phyloP scores from a whole-genome alignment of 2,329 filamentous ascomycete genomes.

The Delphinella strobiligena region DNA sequence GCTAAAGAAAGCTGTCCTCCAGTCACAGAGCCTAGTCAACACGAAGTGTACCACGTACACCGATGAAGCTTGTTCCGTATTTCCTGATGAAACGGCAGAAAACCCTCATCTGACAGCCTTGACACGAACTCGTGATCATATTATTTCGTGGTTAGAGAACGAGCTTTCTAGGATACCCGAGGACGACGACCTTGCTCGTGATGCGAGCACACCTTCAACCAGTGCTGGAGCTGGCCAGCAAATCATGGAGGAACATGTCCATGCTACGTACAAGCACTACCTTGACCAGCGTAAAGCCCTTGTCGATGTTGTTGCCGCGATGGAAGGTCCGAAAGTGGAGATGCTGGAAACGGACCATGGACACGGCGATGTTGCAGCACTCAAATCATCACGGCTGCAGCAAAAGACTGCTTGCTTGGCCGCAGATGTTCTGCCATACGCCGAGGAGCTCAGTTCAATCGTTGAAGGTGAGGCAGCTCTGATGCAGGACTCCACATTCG shows the following conservation, averaged over 20 bases:
- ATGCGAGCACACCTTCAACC: too few relatives aligned
- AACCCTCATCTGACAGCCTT: slow-evolving; percentile 2
- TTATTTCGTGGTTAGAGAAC: slow-evolving; percentile 9
- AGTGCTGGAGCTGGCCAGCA: too few relatives aligned
- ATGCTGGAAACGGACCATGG: too few relatives aligned
- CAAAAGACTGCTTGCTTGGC: neutral
- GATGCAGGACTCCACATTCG: slow-evolving; percentile 15
- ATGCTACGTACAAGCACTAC: too few relatives aligned
- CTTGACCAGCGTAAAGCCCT: neutral
- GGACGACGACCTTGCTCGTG: slow-evolving; percentile 2
- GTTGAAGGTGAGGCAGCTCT: slow-evolving; percentile 15
- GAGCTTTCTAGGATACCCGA: slow-evolving; percentile 8
- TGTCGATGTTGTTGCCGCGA: neutral
- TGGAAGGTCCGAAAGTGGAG: too few relatives aligned
- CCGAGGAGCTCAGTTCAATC: slow-evolving; percentile 12
- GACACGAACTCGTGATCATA: slow-evolving; percentile 6
- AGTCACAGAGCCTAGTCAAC: slow-evolving; percentile 1
- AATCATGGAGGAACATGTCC: too few relatives aligned
- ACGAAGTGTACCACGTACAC: neutral
- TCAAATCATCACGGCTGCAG: neutral
- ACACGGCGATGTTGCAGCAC: too few relatives aligned
- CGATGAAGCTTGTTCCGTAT: neutral
- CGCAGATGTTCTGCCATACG: slow-evolving; percentile 15
- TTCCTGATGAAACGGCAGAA: too few relatives aligned
- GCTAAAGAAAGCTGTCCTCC: slow-evolving; percentile 10